Conservation (phyloP, 164 flowering plant genomes). For the Brasenia schreberi region DNA sequence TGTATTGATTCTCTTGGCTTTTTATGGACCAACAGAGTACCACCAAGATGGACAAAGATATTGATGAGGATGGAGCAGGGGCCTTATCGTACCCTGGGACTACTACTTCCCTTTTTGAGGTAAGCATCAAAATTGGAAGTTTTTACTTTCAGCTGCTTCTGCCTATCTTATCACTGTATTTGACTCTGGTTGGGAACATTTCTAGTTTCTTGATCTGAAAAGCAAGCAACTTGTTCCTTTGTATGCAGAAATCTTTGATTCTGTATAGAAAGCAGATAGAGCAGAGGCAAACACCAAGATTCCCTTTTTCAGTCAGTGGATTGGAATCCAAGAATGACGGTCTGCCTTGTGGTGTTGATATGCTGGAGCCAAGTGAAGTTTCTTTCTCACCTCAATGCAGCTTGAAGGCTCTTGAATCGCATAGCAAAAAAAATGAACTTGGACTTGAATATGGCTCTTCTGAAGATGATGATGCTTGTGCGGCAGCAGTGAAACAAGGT, state of each 20-base stretch:
- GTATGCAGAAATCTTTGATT: conserved; percentile 53
- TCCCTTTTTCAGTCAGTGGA: neutral
- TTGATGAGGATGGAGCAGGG: neutral
- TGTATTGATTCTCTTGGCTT: no score
- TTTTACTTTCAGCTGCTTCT: neutral
- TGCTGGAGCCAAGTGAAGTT: neutral
- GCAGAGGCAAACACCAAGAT: conserved; percentile 6
- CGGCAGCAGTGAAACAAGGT: conserved; percentile 1
- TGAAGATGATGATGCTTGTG: conserved; percentile 2
- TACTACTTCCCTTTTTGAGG: neutral
- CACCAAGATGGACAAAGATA: neutral
- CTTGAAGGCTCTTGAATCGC: neutral
- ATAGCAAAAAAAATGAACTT: neutral
- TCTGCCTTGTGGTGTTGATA: neutral
- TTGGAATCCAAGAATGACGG: conserved; percentile 4
- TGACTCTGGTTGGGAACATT: no score
- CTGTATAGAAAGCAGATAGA: conserved; percentile 50
- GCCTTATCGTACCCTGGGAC: neutral
- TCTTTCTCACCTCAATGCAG: neutral
- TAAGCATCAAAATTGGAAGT: neutral
- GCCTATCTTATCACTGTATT: neutral
- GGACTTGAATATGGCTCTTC: neutral
- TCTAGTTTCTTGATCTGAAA: neutral
- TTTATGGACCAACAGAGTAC: neutral
- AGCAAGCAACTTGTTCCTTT: neutral